Conservation (phyloP, 495 filamentous ascomycete species). For the Aspergillus coremiiformis region DNA sequence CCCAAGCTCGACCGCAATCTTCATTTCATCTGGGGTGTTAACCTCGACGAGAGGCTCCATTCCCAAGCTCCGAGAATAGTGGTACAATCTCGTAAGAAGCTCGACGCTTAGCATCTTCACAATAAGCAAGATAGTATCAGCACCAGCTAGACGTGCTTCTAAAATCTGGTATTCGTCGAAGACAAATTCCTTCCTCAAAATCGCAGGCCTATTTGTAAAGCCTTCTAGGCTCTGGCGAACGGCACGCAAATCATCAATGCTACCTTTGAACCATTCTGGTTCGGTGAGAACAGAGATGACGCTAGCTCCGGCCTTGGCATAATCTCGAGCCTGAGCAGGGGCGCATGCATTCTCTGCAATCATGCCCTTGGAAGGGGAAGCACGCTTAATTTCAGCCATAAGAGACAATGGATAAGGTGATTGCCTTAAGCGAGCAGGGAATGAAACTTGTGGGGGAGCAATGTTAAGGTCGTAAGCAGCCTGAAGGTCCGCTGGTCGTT, state of each 20-base stretch:
- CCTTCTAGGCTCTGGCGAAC: conserved; percentile 83
- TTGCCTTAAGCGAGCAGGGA: conserved; percentile 68
- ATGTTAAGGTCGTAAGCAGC: conserved; percentile 76
- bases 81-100: conserved; percentile 71
- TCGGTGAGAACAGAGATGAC: conserved; percentile 97
- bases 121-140: conserved; percentile 91
- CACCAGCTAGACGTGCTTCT: conserved; percentile 86
- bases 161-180: conserved; percentile 98
- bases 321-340: conserved; percentile 81
- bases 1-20: conserved; percentile 74
- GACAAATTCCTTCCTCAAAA: conserved; percentile 94
- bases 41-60: conserved; percentile 99
- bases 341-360: conserved; percentile 84
- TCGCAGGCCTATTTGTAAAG: conserved; percentile 83
- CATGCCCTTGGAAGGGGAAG: conserved; percentile 91
- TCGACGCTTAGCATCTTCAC: conserved; percentile 91
- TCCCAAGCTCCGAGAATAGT: conserved; percentile 79
- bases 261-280: conserved; percentile 98
- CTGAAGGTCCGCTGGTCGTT: conserved; percentile 77
- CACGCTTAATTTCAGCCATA: conserved; percentile 95
- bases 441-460: conserved; percentile 76
- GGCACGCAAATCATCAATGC: conserved; percentile 83
- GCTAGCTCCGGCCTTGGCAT: conserved; percentile 89
- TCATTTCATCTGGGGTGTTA: conserved; percentile 89
- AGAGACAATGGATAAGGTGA: conserved; percentile 78